Conservation (phyloP, 2,329 filamentous ascomycete species). For the Blumeriella jaapii region DNA sequence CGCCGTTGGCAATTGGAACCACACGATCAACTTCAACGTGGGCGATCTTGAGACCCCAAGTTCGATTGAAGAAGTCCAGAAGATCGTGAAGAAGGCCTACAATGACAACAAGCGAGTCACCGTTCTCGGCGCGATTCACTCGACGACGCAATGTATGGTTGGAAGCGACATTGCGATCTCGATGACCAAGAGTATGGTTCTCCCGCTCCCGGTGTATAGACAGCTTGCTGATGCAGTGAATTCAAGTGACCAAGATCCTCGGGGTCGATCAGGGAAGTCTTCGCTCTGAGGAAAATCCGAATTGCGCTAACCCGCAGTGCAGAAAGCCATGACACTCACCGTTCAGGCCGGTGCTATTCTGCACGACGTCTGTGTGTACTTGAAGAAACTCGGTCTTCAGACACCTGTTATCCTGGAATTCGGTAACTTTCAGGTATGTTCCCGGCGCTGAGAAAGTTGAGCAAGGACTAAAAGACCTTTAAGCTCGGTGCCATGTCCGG, state of each 20-base stretch:
- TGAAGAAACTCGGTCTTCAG: background rate
- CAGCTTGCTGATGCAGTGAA: background rate
- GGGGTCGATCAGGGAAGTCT: too few relatives aligned
- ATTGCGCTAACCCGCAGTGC: background rate
- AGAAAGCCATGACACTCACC: background rate
- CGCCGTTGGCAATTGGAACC: background rate
- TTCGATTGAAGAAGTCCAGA: background rate
- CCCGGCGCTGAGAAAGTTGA: background rate
- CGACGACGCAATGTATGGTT: conserved; percentile 1
- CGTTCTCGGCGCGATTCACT: conserved; percentile 2
- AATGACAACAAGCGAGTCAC: background rate
- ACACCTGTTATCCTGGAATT: conserved; percentile 1
- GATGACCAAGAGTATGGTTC: background rate
- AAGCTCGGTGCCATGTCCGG: conserved; percentile 1
- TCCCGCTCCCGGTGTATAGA: background rate
- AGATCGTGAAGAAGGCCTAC: background rate
- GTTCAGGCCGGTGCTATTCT: background rate
- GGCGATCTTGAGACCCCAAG: background rate
- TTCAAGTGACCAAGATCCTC: background rate
- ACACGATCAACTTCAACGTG: background rate
- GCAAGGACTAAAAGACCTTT: background rate
- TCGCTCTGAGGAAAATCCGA: too few relatives aligned
- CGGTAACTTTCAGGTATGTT: conserved; percentile 1
- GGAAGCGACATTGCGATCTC: background rate
- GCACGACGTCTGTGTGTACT: background rate